Evolutionary conservation across 176 grass and related monocot species (phyloP), one percentile per base, ranked within the genome.

Genomic region (Oryza punctata): DNA sequence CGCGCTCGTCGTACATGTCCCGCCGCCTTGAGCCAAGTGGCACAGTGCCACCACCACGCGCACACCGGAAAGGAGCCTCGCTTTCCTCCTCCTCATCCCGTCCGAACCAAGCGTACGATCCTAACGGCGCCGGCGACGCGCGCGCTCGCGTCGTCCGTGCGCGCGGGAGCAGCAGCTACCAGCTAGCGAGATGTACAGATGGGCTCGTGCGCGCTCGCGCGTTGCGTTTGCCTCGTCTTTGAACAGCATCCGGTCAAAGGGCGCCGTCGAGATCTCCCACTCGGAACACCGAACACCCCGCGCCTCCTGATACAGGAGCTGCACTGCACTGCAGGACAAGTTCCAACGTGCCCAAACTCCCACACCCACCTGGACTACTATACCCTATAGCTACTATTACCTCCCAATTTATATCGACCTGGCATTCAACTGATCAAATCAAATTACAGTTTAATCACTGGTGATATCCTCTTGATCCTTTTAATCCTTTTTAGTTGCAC

Each of bases 321-420:
- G 52, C 52, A 57, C 82, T 57, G 52, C 52, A 57, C 82, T 57
- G 52, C 52, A 57, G 52, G 52, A 38, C 88, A 86, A 86, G 88
- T 90, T 85, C 88, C 88, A 82, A 86, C 83, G 73, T 72, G 78
- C 83, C 83, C 88, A 90, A 90, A 89, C 88, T 89, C 83, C 88
- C 83, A 89, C 72, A 78, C 41, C 65, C 80, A 69, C 77, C 77
- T 78, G 75, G 40, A 32, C 30, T n/a, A 54, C 85, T 57, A 57
- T 57, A 57, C 3, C 46, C 45, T 46, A 52, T 7, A 54, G 16
- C 52, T 54, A 16, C 78, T 32, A 32, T 32, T 59, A 66, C 30
- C 23, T 69, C 49, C 78, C 88, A 81, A 2, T 35, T 77, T 85
- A 89, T 40, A 70, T 70, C 77, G 77, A n/a, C 60, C 40, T 47